These are phyloP conservation scores for Alternaria tenuissima DNA, from an alignment of 2,329 filamentous ascomycete species.

Conservation along the genomic window DNA sequence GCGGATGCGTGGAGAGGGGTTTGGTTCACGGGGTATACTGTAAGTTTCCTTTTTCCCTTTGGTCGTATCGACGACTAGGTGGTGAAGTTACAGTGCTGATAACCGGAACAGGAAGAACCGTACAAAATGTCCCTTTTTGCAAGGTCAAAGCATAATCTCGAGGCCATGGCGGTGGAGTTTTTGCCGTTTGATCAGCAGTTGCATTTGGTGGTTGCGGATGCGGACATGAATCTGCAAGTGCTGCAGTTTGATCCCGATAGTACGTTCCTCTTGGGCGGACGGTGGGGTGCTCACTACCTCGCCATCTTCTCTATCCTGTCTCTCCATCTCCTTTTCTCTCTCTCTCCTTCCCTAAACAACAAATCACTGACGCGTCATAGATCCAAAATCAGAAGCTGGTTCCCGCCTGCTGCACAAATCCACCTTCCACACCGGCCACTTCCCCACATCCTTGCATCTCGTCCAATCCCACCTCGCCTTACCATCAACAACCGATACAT, in stretches of 20 bases:
- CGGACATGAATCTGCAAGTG: slow-evolving; percentile 85
- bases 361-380: slow-evolving; percentile 55
- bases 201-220: slow-evolving; percentile 82
- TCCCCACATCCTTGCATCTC: slow-evolving; percentile 76
- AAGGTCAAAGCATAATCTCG: slow-evolving; percentile 80
- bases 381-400: slow-evolving; percentile 91
- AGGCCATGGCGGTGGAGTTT: slow-evolving; percentile 84
- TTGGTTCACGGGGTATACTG: slow-evolving; percentile 94
- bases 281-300: background rate
- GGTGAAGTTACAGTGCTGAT: slow-evolving; percentile 20
- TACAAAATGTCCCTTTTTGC: slow-evolving; percentile 95
- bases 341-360: background rate
- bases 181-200: slow-evolving; percentile 84
- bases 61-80: no score
- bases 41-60: slow-evolving; percentile 46
- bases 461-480: slow-evolving; percentile 70
- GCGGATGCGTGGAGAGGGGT: slow-evolving; percentile 92
- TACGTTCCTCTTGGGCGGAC: slow-evolving; percentile 57
- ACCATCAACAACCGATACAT: slow-evolving; percentile 43
- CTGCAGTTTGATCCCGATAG: slow-evolving; percentile 95
- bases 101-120: slow-evolving; percentile 74
- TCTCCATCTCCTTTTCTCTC: no score
- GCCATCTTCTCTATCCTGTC: no score
- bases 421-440: slow-evolving; percentile 86
- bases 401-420: slow-evolving; percentile 85